Percentiles rank a stretch among this genome's conserved stretches.
These are phyloP conservation scores for Rutstroemia sp. DNA, from an alignment of 2,329 filamentous ascomycete genomes.

Conservation along the genomic window DNA sequence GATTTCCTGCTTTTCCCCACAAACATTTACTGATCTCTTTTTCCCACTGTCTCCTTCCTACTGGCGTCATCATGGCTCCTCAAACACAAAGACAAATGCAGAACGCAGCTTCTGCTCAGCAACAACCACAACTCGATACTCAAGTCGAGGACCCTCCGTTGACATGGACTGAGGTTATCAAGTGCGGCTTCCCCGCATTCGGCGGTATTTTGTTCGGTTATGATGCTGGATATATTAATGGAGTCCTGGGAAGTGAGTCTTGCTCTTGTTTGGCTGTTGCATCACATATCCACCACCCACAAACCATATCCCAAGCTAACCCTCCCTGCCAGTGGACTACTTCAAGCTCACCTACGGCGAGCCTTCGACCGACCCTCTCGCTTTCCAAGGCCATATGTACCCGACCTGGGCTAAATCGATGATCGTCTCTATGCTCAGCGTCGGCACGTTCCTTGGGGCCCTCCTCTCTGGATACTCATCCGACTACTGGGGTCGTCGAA, in stretches of 20 bases:
- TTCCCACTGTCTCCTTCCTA: not conserved
- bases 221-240: slow-evolving; percentile 70
- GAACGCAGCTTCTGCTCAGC: not conserved
- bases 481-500: slow-evolving; percentile 32
- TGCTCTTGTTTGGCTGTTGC: too few species aligned
- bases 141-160: slow-evolving; percentile 50
- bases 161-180: slow-evolving; percentile 58
- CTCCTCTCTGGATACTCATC: slow-evolving; percentile 34
- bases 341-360: slow-evolving; percentile 3
- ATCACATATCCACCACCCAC: not conserved
- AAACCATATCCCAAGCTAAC: not conserved
- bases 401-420: slow-evolving; percentile 56
- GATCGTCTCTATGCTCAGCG: slow-evolving; percentile 64
- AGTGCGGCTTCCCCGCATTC: slow-evolving; percentile 63
- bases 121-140: not conserved
- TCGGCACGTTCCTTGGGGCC: slow-evolving; percentile 66
- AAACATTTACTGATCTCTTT: not conserved
- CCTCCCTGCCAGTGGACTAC: not conserved
- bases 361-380: not conserved
- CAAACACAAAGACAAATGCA: not conserved
- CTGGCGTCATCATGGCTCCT: not conserved
- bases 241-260: slow-evolving; percentile 46
- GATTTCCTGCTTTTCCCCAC: not conserved
- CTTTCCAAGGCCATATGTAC: slow-evolving; percentile 30
- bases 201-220: slow-evolving; percentile 55